Percentiles rank a stretch among this genome's conserved stretches.
phyloP scores from a whole-genome alignment of 768 basidiomycete genomes.

The Rhodotorula sphaerocarpa region DNA sequence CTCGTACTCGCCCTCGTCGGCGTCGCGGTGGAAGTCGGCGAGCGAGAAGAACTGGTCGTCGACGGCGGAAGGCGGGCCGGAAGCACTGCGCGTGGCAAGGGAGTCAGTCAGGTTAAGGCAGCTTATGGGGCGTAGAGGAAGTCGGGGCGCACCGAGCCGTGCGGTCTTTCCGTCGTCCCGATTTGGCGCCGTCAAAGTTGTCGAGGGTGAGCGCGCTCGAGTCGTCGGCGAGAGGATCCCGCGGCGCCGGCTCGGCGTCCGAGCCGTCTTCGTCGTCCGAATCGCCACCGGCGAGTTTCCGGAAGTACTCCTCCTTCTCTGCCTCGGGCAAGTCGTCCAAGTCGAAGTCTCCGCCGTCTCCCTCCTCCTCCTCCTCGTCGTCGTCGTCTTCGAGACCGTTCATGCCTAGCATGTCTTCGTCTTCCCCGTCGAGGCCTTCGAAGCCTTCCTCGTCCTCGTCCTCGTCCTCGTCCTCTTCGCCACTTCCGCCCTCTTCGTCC shows the following conservation, averaged over 20 bases:
- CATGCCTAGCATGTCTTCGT: constrained; percentile 34
- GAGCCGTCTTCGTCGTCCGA: no score
- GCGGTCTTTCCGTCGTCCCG: background rate
- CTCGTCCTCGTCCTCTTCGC: constrained; percentile 36
- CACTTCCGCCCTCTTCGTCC: constrained; percentile 35
- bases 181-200: constrained; percentile 27
- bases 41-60: constrained; percentile 89
- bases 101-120: background rate
- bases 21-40: constrained; percentile 74
- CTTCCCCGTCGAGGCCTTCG: constrained; percentile 25
- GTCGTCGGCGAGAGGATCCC: constrained; percentile 4
- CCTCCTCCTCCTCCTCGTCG: background rate
- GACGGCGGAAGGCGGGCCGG: constrained; percentile 42
- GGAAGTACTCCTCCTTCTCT: background rate
- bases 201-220: constrained; percentile 19
- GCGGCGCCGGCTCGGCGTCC: background rate
- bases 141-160: constrained; percentile 2
- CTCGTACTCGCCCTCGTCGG: constrained; percentile 59
- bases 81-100: background rate
- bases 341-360: constrained; percentile 17
- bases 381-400: constrained; percentile 35
- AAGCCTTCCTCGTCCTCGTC: constrained; percentile 17
- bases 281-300: no score
- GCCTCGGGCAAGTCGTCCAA: constrained; percentile 17
- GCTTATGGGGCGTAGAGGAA: background rate